Conservation (phyloP, 768 basidiomycete species). For the Rossbeevera mucosa region DNA sequence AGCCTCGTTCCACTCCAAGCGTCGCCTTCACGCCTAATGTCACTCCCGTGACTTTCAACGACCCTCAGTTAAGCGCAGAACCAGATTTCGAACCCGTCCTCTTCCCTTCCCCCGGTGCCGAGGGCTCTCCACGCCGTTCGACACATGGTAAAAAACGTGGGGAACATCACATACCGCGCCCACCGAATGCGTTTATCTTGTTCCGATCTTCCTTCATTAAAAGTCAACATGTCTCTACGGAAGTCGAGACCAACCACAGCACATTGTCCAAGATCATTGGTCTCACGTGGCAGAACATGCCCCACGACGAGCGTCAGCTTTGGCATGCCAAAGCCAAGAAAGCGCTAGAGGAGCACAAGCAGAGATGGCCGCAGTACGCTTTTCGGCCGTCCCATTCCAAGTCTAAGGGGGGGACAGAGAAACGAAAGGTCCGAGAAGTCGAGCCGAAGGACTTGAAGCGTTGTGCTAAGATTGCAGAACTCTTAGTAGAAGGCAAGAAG, state of each 20-base stretch:
- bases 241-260: conserved; percentile 78
- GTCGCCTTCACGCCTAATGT: conserved; percentile 57
- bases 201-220: conserved; percentile 83
- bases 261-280: conserved; percentile 84
- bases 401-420: conserved; percentile 28
- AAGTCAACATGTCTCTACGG: conserved; percentile 68
- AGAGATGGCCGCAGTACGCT: conserved; percentile 65
- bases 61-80: conserved; percentile 37
- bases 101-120: conserved; percentile 50
- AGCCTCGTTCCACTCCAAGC: conserved; percentile 34
- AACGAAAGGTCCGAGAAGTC: conserved; percentile 34
- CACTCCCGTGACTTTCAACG: conserved; percentile 55
- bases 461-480: conserved; percentile 62
- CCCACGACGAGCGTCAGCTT: conserved; percentile 67
- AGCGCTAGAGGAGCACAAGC: conserved; percentile 70
- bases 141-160: conserved; percentile 68
- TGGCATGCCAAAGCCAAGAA: conserved; percentile 76
- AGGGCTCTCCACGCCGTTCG: conserved; percentile 36
- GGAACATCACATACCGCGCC: conserved; percentile 74
- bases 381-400: conserved; percentile 58
- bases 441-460: conserved; percentile 53
- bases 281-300: conserved; percentile 75
- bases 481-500: conserved; percentile 63
- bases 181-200: conserved; percentile 83
- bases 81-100: conserved; percentile 44